A percentile compares a stretch with the other conserved stretches of the same genome.
phyloP scores from a whole-genome alignment of 768 basidiomycete genomes.

The Trametes meyenii region DNA sequence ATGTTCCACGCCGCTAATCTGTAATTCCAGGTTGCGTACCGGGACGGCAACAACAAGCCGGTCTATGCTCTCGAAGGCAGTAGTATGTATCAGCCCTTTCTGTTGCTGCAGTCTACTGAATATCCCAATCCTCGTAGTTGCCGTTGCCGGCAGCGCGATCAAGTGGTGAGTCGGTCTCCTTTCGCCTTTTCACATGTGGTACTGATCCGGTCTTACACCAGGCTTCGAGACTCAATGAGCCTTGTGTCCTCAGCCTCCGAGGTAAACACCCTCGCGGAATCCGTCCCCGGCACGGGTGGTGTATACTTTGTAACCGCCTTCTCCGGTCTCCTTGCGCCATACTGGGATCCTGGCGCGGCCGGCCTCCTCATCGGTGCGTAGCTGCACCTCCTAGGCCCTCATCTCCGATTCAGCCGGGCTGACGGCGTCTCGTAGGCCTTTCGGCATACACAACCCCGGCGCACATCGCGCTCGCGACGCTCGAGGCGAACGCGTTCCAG shows the following conservation, averaged over 20 bases:
- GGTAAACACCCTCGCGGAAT: slow-evolving; percentile 81
- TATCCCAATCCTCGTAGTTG: slow-evolving; percentile 50
- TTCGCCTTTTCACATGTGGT: not conserved
- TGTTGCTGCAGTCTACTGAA: not conserved
- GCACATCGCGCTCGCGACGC: slow-evolving; percentile 92
- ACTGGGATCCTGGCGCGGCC: slow-evolving; percentile 94
- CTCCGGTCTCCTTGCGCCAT: slow-evolving; percentile 93
- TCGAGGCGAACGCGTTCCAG: slow-evolving; percentile 96
- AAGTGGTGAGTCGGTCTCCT: slow-evolving; percentile 62
- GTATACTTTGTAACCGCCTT: slow-evolving; percentile 98
- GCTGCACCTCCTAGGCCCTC: not conserved
- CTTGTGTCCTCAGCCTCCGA: slow-evolving; percentile 81
- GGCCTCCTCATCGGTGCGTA: slow-evolving; percentile 75
- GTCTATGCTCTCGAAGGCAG: slow-evolving; percentile 95
- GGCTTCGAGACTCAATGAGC: slow-evolving; percentile 88
- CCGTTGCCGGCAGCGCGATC: slow-evolving; percentile 93
- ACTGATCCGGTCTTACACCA: slow-evolving; percentile 28
- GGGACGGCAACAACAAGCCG: slow-evolving; percentile 78
- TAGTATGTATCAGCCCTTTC: slow-evolving; percentile 53
- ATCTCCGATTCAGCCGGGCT: not conserved
- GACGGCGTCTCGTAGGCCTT: slow-evolving; percentile 47
- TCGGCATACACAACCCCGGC: slow-evolving; percentile 88
- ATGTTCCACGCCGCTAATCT: not conserved
- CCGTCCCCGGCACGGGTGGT: slow-evolving; percentile 80
- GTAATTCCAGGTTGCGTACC: slow-evolving; percentile 74